These are phyloP conservation scores for Solanum sejunctum DNA, from an alignment of 257 asterid genomes.

Conservation along the genomic window DNA sequence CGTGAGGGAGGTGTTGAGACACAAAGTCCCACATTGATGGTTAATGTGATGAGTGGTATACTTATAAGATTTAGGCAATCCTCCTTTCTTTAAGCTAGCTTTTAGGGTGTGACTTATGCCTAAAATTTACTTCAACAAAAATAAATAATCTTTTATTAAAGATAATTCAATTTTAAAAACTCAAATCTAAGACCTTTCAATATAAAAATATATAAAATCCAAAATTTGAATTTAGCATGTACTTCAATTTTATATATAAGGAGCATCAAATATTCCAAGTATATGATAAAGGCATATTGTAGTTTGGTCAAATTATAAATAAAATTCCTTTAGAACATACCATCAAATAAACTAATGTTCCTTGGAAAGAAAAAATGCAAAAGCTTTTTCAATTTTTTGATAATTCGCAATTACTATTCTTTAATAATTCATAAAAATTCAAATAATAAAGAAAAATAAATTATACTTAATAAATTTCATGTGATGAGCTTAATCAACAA, in stretches of 20 bases:
- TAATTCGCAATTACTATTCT: too few relatives aligned
- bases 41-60: too few relatives aligned
- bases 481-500: background rate
- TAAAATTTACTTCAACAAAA: too few relatives aligned
- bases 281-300: background rate
- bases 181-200: background rate
- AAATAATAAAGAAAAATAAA: background rate
- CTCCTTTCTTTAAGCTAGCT: too few relatives aligned
- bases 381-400: background rate
- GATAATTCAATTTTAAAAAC: fast-evolving
- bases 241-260: too few relatives aligned
- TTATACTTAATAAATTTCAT: background rate
- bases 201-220: fast-evolving
- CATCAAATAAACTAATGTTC: background rate
- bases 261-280: background rate
- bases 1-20: too few relatives aligned
- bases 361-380: background rate
- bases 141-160: background rate
- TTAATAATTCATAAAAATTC: background rate
- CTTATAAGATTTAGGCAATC: too few relatives aligned
- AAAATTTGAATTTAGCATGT: background rate
- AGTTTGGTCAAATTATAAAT: background rate
- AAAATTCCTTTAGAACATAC: background rate
- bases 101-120: too few relatives aligned
- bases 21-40: too few relatives aligned